phyloP scores from a whole-genome alignment of 192 early-diverging fungal species.

The Gigaspora rosea region DNA sequence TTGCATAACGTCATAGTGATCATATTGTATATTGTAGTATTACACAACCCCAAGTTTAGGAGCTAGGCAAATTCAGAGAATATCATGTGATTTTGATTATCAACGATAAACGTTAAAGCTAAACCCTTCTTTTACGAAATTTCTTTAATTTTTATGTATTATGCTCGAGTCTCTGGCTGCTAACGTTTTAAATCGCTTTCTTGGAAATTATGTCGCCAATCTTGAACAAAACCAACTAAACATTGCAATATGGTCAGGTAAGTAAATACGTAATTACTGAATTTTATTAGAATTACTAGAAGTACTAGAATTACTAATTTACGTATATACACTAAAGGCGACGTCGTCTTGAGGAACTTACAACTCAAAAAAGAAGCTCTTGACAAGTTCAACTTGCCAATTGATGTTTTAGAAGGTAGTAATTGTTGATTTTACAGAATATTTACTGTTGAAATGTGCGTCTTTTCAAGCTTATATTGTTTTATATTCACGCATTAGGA shows the following conservation, averaged over 20 bases:
- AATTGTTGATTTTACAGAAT: too few species aligned
- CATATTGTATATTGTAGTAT: too few species aligned
- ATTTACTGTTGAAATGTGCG: too few species aligned
- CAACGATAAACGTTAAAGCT: background rate
- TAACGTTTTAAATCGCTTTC: constrained; percentile 76
- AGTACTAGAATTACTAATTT: background rate
- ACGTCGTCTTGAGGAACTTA: constrained; percentile 94
- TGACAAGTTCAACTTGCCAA: constrained; percentile 91
- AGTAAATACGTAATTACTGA: background rate
- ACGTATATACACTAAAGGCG: constrained; percentile 57
- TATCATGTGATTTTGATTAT: too few species aligned
- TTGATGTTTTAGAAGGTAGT: constrained; percentile 85
- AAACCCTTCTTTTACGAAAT: background rate
- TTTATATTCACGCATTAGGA: constrained; percentile 48
- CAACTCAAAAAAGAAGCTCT: constrained; percentile 86
- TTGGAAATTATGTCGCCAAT: constrained; percentile 95
- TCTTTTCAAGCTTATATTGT: too few species aligned
- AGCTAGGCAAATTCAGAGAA: too few species aligned
- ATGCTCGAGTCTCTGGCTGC: constrained; percentile 81
- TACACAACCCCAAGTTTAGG: too few species aligned
- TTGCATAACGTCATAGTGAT: too few species aligned
- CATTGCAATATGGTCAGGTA: constrained; percentile 95
- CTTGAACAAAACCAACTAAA: constrained; percentile 93
- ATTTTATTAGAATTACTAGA: background rate
- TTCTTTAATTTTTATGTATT: background rate